Conservation (phyloP, 306 rosid species). For the Cucumis cinereus region DNA sequence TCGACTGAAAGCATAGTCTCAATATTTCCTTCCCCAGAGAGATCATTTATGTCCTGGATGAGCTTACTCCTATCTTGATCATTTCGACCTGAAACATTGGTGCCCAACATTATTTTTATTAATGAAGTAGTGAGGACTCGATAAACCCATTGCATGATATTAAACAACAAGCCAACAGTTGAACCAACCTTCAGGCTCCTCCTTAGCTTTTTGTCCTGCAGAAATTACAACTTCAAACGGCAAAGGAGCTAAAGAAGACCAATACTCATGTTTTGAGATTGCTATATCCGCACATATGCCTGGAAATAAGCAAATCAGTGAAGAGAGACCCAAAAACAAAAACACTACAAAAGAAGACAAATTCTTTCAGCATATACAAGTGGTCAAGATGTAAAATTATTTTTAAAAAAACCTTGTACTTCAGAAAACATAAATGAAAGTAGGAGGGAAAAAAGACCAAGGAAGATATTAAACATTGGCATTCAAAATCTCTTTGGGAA, state of each 20-base stretch:
- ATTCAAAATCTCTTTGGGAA: background rate
- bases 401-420: background rate
- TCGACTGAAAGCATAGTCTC: conserved; percentile 97
- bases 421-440: background rate
- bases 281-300: conserved; percentile 84
- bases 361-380: background rate
- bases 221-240: conserved; percentile 85
- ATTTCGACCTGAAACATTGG: conserved; percentile 40
- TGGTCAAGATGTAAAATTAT: background rate
- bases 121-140: background rate
- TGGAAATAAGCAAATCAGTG: conserved; percentile 19
- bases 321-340: background rate
- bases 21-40: conserved; percentile 84
- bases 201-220: conserved; percentile 98
- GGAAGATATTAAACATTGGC: background rate
- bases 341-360: background rate
- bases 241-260: conserved; percentile 94
- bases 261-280: conserved; percentile 65
- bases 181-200: conserved; percentile 58
- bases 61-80: conserved; percentile 53
- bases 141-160: background rate
- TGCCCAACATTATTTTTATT: background rate
- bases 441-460: background rate
- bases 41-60: conserved; percentile 69
- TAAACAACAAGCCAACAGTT: background rate